A percentile compares a stretch with the other conserved stretches of the same genome.
These are phyloP conservation scores for Psilocybe azurescens DNA, from an alignment of 768 basidiomycete species.

Conservation along the genomic window DNA sequence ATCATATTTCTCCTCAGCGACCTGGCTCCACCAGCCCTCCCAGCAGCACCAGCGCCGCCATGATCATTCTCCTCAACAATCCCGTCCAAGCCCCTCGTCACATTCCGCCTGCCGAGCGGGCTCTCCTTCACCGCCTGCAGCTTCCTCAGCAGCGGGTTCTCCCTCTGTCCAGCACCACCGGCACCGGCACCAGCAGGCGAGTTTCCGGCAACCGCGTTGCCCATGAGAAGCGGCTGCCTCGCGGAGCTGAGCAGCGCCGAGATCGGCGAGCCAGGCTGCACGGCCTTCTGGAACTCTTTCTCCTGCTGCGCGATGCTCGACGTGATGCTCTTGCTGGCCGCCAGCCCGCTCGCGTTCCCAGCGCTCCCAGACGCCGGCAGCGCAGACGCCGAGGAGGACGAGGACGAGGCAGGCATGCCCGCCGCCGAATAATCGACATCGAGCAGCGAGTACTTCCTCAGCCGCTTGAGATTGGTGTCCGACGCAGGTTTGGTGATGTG, in stretches of 20 bases:
- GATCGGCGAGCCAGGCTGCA: conserved; percentile 94
- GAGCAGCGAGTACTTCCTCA: conserved; percentile 65
- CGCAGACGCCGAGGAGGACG: background rate
- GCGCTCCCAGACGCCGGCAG: background rate
- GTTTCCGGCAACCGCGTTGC: conserved; percentile 31
- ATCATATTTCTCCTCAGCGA: conserved; percentile 15
- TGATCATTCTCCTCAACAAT: conserved; percentile 38
- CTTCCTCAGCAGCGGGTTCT: conserved; percentile 36
- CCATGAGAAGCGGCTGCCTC: conserved; percentile 83
- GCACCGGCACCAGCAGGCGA: background rate
- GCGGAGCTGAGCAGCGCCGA: conserved; percentile 90
- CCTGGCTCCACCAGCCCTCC: background rate
- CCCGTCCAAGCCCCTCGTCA: conserved; percentile 47
- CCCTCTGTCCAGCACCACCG: conserved; percentile 23
- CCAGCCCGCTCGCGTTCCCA: background rate
- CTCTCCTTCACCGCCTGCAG: conserved; percentile 41
- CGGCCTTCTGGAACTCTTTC: conserved; percentile 95
- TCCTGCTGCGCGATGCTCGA: conserved; percentile 84
- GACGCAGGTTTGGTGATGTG: conserved; percentile 65
- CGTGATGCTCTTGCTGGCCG: conserved; percentile 47
- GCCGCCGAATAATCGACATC: conserved; percentile 61
- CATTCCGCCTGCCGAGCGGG: conserved; percentile 52
- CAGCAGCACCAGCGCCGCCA: conserved; percentile 18
- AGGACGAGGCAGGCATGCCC: background rate
- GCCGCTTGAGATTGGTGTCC: conserved; percentile 69